Base-by-base conservation (phyloP, 1,284 basidiomycete species). In the Trametes sp. region DNA sequence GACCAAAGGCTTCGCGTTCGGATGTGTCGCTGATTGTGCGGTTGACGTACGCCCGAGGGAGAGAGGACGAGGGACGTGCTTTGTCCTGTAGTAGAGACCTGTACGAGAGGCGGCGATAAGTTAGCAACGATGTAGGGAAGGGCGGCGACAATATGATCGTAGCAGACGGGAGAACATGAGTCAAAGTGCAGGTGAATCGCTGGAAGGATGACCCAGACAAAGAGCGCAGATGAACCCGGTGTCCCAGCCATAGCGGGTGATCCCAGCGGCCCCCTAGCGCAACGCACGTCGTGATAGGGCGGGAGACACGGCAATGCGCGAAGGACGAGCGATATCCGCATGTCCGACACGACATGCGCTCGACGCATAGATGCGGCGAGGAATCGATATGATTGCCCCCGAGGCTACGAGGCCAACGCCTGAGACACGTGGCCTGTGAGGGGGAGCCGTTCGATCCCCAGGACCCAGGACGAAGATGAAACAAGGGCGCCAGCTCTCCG, bases 71-170 rank as follows among this genome's bases (percentile, higher is more conserved):
- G 75, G 72, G 67, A 74, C 75, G 69, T 73, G 74, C 68, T 75
- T 75, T 56, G 76, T 71, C 71, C 77, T 77, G 67, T 72, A 73
- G 72, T 78, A 78, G 48, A 78, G 75, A 62, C 76, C 77, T 78
- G 66, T 56, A 57, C 64, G 66, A 51, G 38, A 57, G 56, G 61
- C 42, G 46, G 60, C 59, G 63, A 69, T 71, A 64, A 68, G 65
- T 67, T 61, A 69, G 63, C 56, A 66, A 48, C 56, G 61, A 49
- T 57, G 57, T 48, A 31, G 31, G 56, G 33, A 41, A 57, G 38
- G 49, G 55, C 62, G 65, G 62, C 53, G 62, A 62, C 58, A 49
- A 54, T 66, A 63, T 64, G 62, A 68, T 68, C 62, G 55, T 57
- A 13, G 63, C 56, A 66, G 59, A 48, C 33, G 54, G 46, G 53